Percentiles rank a stretch among this genome's conserved stretches.
Evolutionary conservation across 2,329 filamentous ascomycete species (phyloP).

Genomic region (Fusarium solani-melongenae): DNA sequence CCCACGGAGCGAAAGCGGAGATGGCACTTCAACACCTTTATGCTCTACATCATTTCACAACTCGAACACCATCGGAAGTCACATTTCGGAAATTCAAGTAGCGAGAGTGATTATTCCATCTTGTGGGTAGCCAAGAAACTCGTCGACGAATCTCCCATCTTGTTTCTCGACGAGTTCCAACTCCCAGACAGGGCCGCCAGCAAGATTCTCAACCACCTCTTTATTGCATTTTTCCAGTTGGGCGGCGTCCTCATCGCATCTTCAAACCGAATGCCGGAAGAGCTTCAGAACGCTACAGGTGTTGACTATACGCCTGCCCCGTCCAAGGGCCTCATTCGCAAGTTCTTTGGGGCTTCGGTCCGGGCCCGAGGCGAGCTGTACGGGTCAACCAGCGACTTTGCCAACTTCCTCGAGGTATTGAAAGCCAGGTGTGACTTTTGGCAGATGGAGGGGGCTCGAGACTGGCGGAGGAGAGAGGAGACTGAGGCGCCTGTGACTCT

Average conservation of each 20-base stretch:
- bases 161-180: constrained; percentile 88
- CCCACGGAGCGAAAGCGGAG: constrained; percentile 78
- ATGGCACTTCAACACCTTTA: constrained; percentile 90
- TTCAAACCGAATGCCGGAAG: constrained; percentile 86
- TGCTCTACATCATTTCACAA: constrained; percentile 80
- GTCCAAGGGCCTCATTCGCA: constrained; percentile 62
- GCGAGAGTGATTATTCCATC: constrained; percentile 69
- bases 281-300: constrained; percentile 79
- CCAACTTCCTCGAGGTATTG: constrained; percentile 78
- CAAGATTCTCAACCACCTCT: constrained; percentile 82
- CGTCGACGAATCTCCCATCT: constrained; percentile 77
- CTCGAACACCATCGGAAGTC: constrained; percentile 72
- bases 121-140: constrained; percentile 81
- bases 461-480: constrained; percentile 73
- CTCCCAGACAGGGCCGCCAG: constrained; percentile 81
- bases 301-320: constrained; percentile 72
- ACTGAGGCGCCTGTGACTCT: constrained; percentile 10
- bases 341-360: constrained; percentile 56
- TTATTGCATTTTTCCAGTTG: constrained; percentile 84
- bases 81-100: constrained; percentile 25
- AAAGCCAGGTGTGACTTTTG: constrained; percentile 84
- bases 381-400: constrained; percentile 76
- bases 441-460: constrained; percentile 81
- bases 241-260: constrained; percentile 84
- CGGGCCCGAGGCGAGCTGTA: constrained; percentile 61